A percentile compares a stretch with the other conserved stretches of the same genome.
Conservation (phyloP, 1,284 basidiomycete genomes). For the Sphagnurus paluster region DNA sequence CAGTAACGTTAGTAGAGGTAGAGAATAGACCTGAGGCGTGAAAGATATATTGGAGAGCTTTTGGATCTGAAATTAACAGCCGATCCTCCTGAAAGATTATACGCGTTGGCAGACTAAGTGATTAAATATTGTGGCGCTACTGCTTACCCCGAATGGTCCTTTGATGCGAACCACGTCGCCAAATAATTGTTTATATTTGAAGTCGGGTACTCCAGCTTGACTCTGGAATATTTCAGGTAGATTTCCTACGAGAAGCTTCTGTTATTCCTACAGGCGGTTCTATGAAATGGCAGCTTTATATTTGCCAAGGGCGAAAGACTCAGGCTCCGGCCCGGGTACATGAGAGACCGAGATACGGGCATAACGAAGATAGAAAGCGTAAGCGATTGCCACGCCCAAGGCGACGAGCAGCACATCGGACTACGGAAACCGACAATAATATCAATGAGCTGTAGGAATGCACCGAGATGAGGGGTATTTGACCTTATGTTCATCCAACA, state of each 20-base stretch:
- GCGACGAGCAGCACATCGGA: slow-evolving; percentile 6
- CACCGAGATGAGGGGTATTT: not conserved
- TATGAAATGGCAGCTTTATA: not conserved
- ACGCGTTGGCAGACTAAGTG: not conserved
- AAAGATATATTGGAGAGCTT: slow-evolving; percentile 47
- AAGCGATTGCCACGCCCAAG: slow-evolving; percentile 20
- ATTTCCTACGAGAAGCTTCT: slow-evolving; percentile 37
- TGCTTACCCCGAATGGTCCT: slow-evolving; percentile 47
- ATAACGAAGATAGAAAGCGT: slow-evolving; percentile 31
- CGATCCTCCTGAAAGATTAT: slow-evolving; percentile 37
- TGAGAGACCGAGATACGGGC: slow-evolving; percentile 38
- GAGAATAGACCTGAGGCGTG: slow-evolving; percentile 39
- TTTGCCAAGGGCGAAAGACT: slow-evolving; percentile 42
- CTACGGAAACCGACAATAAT: slow-evolving; percentile 1
- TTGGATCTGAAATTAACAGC: slow-evolving; percentile 44
- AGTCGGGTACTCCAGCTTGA: slow-evolving; percentile 49
- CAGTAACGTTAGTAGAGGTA: not conserved
- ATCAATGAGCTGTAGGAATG: not conserved
- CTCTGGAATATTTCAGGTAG: slow-evolving; percentile 50
- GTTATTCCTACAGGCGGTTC: not conserved
- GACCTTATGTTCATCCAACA: slow-evolving; percentile 3
- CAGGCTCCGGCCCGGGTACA: slow-evolving; percentile 40
- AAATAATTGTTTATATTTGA: slow-evolving; percentile 48
- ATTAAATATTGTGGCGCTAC: not conserved
- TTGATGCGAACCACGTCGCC: slow-evolving; percentile 51